Conservation (phyloP, 257 asterid species). For the Fraxinus cuspidata region DNA sequence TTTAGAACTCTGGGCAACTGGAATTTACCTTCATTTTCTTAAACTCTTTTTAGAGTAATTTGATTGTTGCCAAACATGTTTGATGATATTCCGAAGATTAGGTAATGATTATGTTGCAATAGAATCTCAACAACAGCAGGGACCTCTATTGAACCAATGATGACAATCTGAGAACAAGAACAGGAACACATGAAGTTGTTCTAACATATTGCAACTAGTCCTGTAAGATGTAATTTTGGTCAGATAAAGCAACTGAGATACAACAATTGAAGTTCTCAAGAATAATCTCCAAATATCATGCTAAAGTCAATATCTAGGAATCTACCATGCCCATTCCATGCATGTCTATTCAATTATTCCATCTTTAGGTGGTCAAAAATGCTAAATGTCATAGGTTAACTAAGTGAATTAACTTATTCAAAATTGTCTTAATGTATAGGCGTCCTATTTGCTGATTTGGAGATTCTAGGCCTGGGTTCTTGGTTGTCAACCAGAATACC, state of each 20-base stretch:
- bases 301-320: background rate
- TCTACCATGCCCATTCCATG: background rate
- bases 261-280: background rate
- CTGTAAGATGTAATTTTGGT: background rate
- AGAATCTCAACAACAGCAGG: background rate
- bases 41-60: background rate
- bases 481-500: too few relatives aligned
- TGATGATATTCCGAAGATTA: background rate
- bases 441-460: slow-evolving; percentile 1
- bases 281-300: slow-evolving; percentile 5
- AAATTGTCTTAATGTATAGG: slow-evolving; percentile 4
- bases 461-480: background rate
- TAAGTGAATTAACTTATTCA: background rate
- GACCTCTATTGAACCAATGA: background rate
- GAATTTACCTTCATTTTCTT: background rate
- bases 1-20: background rate
- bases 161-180: background rate
- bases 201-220: background rate
- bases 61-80: background rate
- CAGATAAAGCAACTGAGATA: background rate
- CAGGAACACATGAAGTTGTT: background rate
- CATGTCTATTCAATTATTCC: background rate
- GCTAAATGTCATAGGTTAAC: background rate
- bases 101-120: background rate
- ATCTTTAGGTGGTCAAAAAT: background rate